A percentile compares a stretch with the other conserved stretches of the same genome.
phyloP scores from a whole-genome alignment of 306 rosid genomes.

The Cucurbita maxima region DNA sequence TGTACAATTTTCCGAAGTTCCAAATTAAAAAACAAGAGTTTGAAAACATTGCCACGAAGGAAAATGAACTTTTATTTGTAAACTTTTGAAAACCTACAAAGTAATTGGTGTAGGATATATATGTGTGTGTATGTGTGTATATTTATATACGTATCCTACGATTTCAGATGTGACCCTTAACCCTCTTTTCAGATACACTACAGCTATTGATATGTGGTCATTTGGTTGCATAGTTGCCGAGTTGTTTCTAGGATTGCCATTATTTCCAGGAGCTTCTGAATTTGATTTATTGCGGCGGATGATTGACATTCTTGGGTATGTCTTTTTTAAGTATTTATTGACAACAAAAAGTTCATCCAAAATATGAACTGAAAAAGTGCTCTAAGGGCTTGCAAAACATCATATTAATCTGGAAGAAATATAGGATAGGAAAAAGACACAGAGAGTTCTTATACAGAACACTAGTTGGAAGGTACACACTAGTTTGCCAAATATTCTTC shows the following conservation, averaged over 20 bases:
- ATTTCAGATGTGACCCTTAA: slow-evolving; percentile 25
- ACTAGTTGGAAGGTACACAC: not conserved
- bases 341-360: not conserved
- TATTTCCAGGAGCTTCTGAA: slow-evolving; percentile 98
- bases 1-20: not conserved
- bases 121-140: too few relatives aligned
- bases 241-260: slow-evolving; percentile 87
- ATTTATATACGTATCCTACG: not conserved
- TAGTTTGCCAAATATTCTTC: not conserved
- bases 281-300: slow-evolving; percentile 86
- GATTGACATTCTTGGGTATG: slow-evolving; percentile 94
- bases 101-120: not conserved
- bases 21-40: not conserved
- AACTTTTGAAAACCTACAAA: not conserved
- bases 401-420: not conserved
- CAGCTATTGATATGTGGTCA: slow-evolving; percentile 99
- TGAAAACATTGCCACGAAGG: not conserved
- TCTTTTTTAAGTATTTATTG: not conserved
- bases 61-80: not conserved
- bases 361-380: not conserved
- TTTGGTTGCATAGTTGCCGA: slow-evolving; percentile 99
- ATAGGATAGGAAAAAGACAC: not conserved
- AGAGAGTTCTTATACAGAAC: not conserved
- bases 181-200: slow-evolving; percentile 50
- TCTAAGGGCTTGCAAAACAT: not conserved